A percentile compares a stretch with the other conserved stretches of the same genome.
Evolutionary conservation across 352 stramenopile species (phyloP).

Genomic region (Stramenopiles sp.): DNA sequence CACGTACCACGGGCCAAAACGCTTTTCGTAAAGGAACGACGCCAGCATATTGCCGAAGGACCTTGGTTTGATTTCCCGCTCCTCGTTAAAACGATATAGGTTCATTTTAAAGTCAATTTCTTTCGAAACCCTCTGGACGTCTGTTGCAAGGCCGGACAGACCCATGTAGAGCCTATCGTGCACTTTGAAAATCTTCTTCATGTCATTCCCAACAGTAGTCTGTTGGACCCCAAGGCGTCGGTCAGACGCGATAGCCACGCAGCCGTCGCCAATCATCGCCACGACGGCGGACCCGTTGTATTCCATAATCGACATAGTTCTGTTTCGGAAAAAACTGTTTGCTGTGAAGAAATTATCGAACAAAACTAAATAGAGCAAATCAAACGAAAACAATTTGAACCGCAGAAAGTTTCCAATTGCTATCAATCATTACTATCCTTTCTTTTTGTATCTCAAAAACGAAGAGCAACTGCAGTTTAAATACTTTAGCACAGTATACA

Average conservation of each 20-base stretch:
- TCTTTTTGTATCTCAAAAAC: too few relatives aligned
- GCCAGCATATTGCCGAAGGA: constrained; percentile 85
- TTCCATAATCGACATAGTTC: too few relatives aligned
- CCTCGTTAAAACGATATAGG: constrained; percentile 95
- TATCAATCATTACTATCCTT: too few relatives aligned
- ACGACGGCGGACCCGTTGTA: constrained; percentile 98
- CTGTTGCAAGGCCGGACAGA: constrained; percentile 84
- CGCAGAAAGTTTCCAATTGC: too few relatives aligned
- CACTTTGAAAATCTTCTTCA: constrained; percentile 96
- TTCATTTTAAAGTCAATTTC: constrained; percentile 76
- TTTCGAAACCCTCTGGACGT: constrained; percentile 67
- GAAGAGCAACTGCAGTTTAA: too few relatives aligned
- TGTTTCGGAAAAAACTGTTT: too few relatives aligned
- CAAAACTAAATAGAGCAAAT: too few relatives aligned
- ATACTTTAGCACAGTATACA: too few relatives aligned
- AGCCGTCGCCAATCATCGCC: constrained; percentile 97
- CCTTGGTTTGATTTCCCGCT: constrained; percentile 92
- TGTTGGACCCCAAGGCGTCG: constrained; percentile 82
- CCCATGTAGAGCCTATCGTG: constrained; percentile 84
- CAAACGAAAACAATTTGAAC: too few relatives aligned
- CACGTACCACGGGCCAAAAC: constrained; percentile 95
- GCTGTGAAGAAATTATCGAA: too few relatives aligned
- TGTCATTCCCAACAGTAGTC: constrained; percentile 90
- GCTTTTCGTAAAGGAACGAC: constrained; percentile 92
- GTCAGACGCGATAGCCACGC: constrained; percentile 92